Evolutionary conservation across 345 rosid species (phyloP), one percentile per base, ranked within the genome.

Genomic region (Moricandia arvensis): DNA sequence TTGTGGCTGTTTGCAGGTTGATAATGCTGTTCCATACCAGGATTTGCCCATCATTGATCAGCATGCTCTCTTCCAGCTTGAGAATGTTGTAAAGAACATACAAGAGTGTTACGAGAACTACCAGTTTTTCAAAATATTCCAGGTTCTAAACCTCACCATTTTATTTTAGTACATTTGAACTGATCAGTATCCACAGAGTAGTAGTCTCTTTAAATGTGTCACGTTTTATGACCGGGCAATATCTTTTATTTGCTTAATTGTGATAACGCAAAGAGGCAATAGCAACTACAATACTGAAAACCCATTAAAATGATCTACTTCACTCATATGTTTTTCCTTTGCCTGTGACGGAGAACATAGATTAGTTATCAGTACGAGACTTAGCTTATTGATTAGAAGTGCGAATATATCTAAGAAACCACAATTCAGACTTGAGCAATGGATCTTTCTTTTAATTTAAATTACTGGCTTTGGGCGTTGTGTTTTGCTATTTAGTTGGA

Each of bases 61-160:
- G 79, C 89, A 91, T 74, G 97, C 96, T 49, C 86, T 90, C 29
- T 91, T 75, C 83, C 98, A 91, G 86, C 89, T 94, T 66, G 96
- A 87, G 80, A 90, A 88, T 85, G 86, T 91, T 76, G 94, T 87
- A 49, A 84, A 76, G 80, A 87, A 86, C 84, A 87, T 90, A 54
- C 75, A 82, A 82, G 90, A 86, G 73, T 82, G 90, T 62, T 94
- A 91, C 35, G 97, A 91, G 64, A 88, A 81, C 83, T 89, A 90
- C 82, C 96, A 87, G 75, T 89, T 94, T 80, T 90, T 89, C 82
- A 91, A 88, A 82, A 91, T 91, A 80, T 94, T 90, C 83, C 97
- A 94, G 97, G 98, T 91, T 75, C 35, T 54, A 64, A n/a, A 24
- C 29, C 27, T 70, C 69, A 66, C 63, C 66, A 27, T 72, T 33